These are phyloP conservation scores for Graphium sp. DNA, from an alignment of 2,329 filamentous ascomycete species.

Conservation along the genomic window DNA sequence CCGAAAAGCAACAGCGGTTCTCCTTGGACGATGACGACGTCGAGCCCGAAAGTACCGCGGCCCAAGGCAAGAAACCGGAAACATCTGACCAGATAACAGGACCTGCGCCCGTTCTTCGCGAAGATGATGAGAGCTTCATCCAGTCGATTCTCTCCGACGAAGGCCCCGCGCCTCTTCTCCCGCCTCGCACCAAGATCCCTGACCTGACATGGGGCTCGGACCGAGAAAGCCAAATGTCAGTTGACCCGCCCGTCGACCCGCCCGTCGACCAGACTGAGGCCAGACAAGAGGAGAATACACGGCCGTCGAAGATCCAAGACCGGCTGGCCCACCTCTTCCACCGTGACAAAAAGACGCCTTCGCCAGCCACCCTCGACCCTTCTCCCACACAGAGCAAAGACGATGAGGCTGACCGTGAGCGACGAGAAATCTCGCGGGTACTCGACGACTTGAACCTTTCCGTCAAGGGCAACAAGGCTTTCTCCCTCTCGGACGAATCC, in stretches of 20 bases:
- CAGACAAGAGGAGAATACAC: conserved; percentile 11
- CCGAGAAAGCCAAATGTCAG: conserved; percentile 3
- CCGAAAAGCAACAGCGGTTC: conserved; percentile 22
- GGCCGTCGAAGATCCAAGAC: conserved; percentile 12
- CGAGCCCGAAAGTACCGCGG: conserved; percentile 7
- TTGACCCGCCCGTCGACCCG: conserved; percentile 17
- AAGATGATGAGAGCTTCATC: conserved; percentile 42
- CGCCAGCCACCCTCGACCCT: conserved; percentile 12
- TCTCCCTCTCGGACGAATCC: conserved; percentile 71
- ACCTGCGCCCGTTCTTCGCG: conserved; percentile 22
- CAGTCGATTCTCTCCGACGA: conserved; percentile 30
- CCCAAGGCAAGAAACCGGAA: conserved; percentile 4
- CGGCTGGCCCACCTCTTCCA: conserved; percentile 18
- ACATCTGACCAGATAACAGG: background rate
- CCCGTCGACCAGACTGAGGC: conserved; percentile 8
- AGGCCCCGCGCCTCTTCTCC: conserved; percentile 33
- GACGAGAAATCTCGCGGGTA: conserved; percentile 60
- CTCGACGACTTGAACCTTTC: conserved; percentile 77
- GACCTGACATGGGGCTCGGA: conserved; percentile 28
- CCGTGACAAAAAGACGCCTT: conserved; percentile 21
- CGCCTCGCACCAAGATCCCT: conserved; percentile 32
- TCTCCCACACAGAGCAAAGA: conserved; percentile 18
- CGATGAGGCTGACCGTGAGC: conserved; percentile 30
- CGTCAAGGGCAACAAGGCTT: conserved; percentile 64
- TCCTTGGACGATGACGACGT: conserved; percentile 8